Percentiles rank a stretch among this genome's conserved stretches.
These are phyloP conservation scores for Aspergillus melleus DNA, from an alignment of 2,329 filamentous ascomycete species.

Conservation along the genomic window DNA sequence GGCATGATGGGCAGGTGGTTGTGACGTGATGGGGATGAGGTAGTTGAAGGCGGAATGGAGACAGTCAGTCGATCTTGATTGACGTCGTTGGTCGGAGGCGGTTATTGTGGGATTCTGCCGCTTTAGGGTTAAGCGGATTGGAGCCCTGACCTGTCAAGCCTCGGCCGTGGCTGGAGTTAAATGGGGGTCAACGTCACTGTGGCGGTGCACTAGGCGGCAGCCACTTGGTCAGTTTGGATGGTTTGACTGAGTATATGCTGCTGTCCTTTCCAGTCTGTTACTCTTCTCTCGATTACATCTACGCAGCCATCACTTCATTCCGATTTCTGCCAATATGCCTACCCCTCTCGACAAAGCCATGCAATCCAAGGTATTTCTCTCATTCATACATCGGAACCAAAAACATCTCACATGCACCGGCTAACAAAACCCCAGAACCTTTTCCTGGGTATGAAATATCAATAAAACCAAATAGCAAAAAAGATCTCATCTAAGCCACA, in stretches of 20 bases:
- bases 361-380: constrained; percentile 60
- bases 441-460: constrained; percentile 59
- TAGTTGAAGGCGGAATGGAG: constrained; percentile 10
- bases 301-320: background rate
- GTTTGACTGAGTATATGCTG: background rate
- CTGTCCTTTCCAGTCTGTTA: background rate
- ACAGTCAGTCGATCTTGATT: constrained; percentile 17
- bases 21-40: constrained; percentile 14
- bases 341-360: constrained; percentile 68
- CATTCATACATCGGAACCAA: background rate
- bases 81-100: constrained; percentile 21
- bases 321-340: constrained; percentile 53
- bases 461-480: background rate
- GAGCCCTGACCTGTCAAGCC: constrained; percentile 9
- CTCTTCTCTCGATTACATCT: background rate
- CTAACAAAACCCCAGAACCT: constrained; percentile 56
- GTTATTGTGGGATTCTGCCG: constrained; percentile 15
- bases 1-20: constrained; percentile 76
- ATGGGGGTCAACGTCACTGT: background rate
- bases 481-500: constrained; percentile 20
- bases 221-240: background rate
- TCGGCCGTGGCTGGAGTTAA: background rate
- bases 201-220: constrained; percentile 7
- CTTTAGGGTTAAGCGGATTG: constrained; percentile 12
- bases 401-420: constrained; percentile 5